phyloP scores from a whole-genome alignment of 2,329 filamentous ascomycete species.

The Calonectria pseudoreteaudii region DNA sequence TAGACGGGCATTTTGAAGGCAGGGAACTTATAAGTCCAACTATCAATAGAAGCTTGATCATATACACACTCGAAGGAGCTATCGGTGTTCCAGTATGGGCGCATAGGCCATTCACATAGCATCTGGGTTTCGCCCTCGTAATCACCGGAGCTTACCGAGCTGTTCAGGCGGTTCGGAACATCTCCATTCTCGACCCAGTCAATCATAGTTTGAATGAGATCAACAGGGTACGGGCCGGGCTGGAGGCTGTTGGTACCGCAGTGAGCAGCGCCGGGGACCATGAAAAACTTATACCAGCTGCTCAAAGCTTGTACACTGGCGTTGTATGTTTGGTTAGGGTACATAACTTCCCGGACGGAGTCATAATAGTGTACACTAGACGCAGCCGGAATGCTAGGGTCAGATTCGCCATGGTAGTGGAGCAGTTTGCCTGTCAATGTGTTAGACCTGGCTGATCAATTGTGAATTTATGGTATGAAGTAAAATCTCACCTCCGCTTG shows the following conservation, averaged over 20 bases:
- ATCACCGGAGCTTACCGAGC: constrained; percentile 39
- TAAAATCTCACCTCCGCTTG: constrained; percentile 47
- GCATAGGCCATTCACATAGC: constrained; percentile 53
- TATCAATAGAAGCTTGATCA: constrained; percentile 28
- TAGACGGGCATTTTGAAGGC: constrained; percentile 28
- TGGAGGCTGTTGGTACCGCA: constrained; percentile 59
- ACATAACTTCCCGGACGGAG: constrained; percentile 62
- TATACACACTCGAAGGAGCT: constrained; percentile 23
- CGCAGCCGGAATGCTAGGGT: constrained; percentile 62
- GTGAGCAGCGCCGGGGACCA: constrained; percentile 66
- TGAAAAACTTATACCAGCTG: constrained; percentile 67
- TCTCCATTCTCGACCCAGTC: constrained; percentile 73
- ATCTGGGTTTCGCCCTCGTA: constrained; percentile 47
- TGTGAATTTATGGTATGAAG: background rate
- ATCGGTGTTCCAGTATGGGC: constrained; percentile 18
- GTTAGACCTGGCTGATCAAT: background rate
- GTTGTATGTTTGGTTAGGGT: constrained; percentile 40
- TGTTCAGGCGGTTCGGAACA: constrained; percentile 50
- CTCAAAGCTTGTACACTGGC: constrained; percentile 54
- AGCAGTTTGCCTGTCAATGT: constrained; percentile 60
- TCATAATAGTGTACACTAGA: constrained; percentile 68
- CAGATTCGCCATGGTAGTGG: constrained; percentile 69
- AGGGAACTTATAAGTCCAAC: constrained; percentile 26
- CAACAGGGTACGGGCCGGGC: constrained; percentile 61
- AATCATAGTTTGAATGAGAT: constrained; percentile 77